Base-by-base conservation (phyloP, 108 stramenopile species). In the Cyclotella kingstonii region DNA sequence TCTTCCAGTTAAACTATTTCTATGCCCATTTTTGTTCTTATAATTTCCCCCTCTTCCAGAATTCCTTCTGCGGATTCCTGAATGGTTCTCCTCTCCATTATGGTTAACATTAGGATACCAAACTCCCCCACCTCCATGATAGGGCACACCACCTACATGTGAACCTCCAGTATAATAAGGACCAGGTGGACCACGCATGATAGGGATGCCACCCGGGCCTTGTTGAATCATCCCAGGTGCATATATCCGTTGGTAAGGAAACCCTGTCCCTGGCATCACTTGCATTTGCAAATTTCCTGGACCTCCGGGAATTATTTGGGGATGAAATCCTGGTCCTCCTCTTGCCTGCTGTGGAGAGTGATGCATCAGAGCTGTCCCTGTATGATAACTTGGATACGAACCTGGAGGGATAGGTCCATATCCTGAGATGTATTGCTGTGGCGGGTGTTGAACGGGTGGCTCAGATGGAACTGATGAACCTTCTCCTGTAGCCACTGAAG, bases 261-360 rank as follows among this genome's bases (percentile, higher is more conserved):
- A 26, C 30, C 22, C 36, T 35, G 19, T 22, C 19, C 66, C 55
- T 15, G 66, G 66, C 63, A 65, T 65, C 18, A 65, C 52, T 26
- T 57, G 56, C 56, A 57, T 57, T 57, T 80, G 79, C 4, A 72
- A 68, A 1, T 42, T 66, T 1, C 54, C 55, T 18, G n/a, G n/a
- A n/a, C n/a, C n/a, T n/a, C n/a, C n/a, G n/a, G n/a, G n/a, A n/a
- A 78, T 76, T 62, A 74, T 79, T 28, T 80, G 81, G 28, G 84
- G 76, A 49, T 75, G 77, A 46, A 67, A 73, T 22, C 73, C 70
- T 17, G 84, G 79, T n/a, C 78, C 66, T 43, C 46, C 41, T 21
- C 45, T 42, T 41, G 33, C 59, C 11, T 58, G 68, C 19, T 66
- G 78, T 2, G 45, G 45, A 46, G 19, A 15, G 45, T 3, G 49